Percentiles rank a stretch among this genome's conserved stretches.
phyloP scores from a whole-genome alignment of 176 grass and related monocot species.

The Avena eriantha region DNA sequence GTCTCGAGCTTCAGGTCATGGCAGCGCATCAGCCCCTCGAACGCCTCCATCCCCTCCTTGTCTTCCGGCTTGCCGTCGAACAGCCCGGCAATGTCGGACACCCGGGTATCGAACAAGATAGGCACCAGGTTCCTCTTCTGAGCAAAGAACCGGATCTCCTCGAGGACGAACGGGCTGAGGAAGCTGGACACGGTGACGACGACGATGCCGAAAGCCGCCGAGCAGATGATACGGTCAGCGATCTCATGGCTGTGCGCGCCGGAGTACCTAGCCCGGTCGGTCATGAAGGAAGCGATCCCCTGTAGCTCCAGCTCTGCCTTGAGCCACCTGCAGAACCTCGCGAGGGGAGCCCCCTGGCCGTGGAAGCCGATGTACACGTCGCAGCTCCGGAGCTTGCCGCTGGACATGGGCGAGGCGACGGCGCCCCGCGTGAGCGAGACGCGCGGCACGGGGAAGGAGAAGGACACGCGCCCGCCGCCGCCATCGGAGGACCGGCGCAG shows the following conservation, averaged over 20 bases:
- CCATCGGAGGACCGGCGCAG: slow-evolving; percentile 36
- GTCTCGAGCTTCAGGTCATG: slow-evolving; percentile 83
- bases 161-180: slow-evolving; percentile 77
- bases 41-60: slow-evolving; percentile 83
- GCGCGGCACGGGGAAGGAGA: slow-evolving; percentile 89
- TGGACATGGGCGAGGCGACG: slow-evolving; percentile 67
- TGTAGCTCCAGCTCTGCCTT: slow-evolving; percentile 95
- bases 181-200: slow-evolving; percentile 76
- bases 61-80: slow-evolving; percentile 71
- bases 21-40: slow-evolving; percentile 73
- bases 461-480: slow-evolving; percentile 53
- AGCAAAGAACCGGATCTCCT: slow-evolving; percentile 91
- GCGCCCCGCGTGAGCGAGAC: slow-evolving; percentile 79
- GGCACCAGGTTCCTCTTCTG: slow-evolving; percentile 95
- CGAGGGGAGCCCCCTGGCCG: slow-evolving; percentile 56
- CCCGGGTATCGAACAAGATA: slow-evolving; percentile 69
- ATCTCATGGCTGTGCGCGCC: slow-evolving; percentile 87
- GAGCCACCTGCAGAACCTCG: slow-evolving; percentile 89
- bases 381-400: slow-evolving; percentile 83
- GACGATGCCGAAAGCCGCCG: slow-evolving; percentile 68
- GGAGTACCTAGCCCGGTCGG: slow-evolving; percentile 79
- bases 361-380: slow-evolving; percentile 95
- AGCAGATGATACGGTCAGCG: slow-evolving; percentile 87
- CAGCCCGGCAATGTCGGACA: slow-evolving; percentile 59
- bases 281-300: slow-evolving; percentile 86